Evolutionary conservation across 2,329 filamentous ascomycete species (phyloP).

Genomic region (Ophiostoma piceae): DNA sequence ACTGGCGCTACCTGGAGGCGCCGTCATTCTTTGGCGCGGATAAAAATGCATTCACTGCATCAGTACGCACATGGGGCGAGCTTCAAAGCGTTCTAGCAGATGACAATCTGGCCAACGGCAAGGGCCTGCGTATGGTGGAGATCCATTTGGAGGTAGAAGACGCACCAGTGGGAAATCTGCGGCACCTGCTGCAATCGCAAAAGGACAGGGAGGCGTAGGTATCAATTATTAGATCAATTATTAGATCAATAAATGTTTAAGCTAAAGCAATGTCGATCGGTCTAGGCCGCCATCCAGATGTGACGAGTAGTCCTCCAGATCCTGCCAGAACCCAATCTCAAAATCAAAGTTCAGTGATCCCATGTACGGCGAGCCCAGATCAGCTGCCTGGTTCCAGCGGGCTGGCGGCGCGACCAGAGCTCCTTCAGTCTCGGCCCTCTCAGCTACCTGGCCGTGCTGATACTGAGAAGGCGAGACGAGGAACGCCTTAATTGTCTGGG

Average conservation of each 20-base stretch:
- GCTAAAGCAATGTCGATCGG: background rate
- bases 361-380: background rate
- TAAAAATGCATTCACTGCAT: background rate
- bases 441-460: background rate
- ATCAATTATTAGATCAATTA: background rate
- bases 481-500: constrained; percentile 13
- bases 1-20: constrained; percentile 15
- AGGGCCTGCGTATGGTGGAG: constrained; percentile 12
- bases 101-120: constrained; percentile 1
- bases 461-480: background rate
- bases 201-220: background rate
- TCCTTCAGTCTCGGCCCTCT: background rate
- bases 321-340: constrained; percentile 14
- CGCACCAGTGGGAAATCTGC: constrained; percentile 1
- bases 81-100: background rate
- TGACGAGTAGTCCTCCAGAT: constrained; percentile 10
- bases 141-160: constrained; percentile 11
- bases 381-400: background rate
- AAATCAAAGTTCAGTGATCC: constrained; percentile 10
- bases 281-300: background rate
- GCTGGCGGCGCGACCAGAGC: background rate
- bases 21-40: constrained; percentile 2
- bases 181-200: constrained; percentile 1
- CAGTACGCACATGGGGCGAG: constrained; percentile 14
- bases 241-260: background rate